Evolutionary conservation across 2,329 filamentous ascomycete species (phyloP), one percentile per base, ranked within the genome.

Genomic region (Aureobasidium sp.): DNA sequence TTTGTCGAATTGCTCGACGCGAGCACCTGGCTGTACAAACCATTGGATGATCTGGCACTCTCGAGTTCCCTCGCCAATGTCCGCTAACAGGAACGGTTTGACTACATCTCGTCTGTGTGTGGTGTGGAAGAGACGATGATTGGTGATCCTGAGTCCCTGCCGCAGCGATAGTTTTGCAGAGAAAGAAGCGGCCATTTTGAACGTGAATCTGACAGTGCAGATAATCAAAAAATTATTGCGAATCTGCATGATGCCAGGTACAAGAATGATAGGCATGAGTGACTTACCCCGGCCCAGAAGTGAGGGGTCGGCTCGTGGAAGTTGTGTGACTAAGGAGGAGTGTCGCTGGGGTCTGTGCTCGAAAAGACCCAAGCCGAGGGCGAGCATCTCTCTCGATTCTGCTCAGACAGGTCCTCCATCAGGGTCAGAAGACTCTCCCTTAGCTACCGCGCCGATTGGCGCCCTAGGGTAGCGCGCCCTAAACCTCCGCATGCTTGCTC

Each of bases 31-130:
- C 76, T 97, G 89, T 67, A 99, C 93, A 74, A 97, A 99, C 94
- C 94, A 99, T 79, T 99, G 94, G 70, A 97, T 97, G 70, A 99
- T 90, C 76, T 99, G 94, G 72, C 94, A 96, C 78, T 99, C 94
- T 72, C 94, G 92, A 70, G 97, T 99, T 61, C 94, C 89, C 81
- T 95, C 90, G 55, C 90, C 90, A 74, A 95, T 94, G 71, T 95
- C 90, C 65, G 90, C 90, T 63, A 95, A 76, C 44, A 93, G 70
- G 63, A 94, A 91, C 1, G 90, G 90, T 76, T 93, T 93, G 50
- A 94, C 80, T 1, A 81, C 83, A 50, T 69, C 62, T 32, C 64
- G 61, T 58, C 65, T 64, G 29, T 45, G 59, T 14, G 70, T 68
- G 21, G 64, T 59, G 62, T 73, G 71, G 57, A 73, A 70, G 45